Evolutionary conservation across 2,329 filamentous ascomycete genomes (phyloP).

Genomic region (Pseudogymnoascus sp.): DNA sequence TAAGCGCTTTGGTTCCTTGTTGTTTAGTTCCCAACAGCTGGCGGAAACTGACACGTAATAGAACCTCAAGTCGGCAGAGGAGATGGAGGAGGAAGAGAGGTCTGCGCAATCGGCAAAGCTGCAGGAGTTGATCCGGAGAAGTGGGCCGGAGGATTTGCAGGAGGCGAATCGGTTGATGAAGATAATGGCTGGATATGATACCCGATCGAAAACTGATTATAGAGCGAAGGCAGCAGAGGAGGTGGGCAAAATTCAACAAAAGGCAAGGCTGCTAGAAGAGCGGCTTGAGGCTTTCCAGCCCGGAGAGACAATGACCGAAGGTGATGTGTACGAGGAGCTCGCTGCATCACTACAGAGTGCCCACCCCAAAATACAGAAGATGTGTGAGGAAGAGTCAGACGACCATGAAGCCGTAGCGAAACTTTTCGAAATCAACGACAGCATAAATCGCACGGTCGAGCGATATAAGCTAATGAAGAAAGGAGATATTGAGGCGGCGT

Average conservation of each 20-base stretch:
- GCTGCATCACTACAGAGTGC: constrained; percentile 83
- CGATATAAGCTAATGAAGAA: constrained; percentile 94
- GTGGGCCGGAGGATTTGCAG: constrained; percentile 85
- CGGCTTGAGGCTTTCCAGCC: constrained; percentile 77
- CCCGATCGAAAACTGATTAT: constrained; percentile 92
- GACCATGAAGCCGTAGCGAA: constrained; percentile 94
- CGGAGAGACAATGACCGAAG: constrained; percentile 68
- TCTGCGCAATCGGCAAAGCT: constrained; percentile 97
- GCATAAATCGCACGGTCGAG: constrained; percentile 94
- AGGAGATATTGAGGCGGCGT: constrained; percentile 78
- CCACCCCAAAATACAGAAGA: constrained; percentile 97
- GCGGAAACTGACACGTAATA: constrained; percentile 35
- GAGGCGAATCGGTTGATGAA: constrained; percentile 99
- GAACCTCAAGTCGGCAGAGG: constrained; percentile 93
- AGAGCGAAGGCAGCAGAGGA: constrained; percentile 96
- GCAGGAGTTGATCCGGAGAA: constrained; percentile 89
- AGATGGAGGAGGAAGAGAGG: constrained; percentile 96
- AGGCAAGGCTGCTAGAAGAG: constrained; percentile 85
- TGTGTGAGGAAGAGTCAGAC: constrained; percentile 98
- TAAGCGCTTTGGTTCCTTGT: constrained; percentile 42
- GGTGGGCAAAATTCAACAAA: constrained; percentile 89
- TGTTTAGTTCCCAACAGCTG: background rate
- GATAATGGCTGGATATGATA: constrained; percentile 97
- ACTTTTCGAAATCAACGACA: constrained; percentile 95
- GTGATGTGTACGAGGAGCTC: constrained; percentile 72